Conservation (phyloP, 331 rosid genomes). For the Phaseolus coccineus region DNA sequence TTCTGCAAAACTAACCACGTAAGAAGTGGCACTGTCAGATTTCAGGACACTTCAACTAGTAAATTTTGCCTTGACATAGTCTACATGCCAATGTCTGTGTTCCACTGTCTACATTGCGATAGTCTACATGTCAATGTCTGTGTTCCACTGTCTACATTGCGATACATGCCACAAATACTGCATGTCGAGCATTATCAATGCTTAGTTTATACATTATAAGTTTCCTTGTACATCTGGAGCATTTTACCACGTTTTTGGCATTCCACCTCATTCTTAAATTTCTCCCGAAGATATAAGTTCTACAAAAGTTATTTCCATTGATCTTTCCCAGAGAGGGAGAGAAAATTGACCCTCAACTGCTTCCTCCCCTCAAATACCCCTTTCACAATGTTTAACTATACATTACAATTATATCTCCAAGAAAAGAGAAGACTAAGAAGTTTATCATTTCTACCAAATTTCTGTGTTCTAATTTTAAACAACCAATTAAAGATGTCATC, state of each 20-base stretch:
- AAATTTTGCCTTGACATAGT: not conserved
- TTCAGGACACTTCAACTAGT: not conserved
- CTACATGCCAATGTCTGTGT: not conserved
- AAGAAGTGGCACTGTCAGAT: not conserved
- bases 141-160: not conserved
- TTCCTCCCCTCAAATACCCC: not conserved
- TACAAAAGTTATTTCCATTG: not conserved
- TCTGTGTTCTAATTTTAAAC: conserved; percentile 5
- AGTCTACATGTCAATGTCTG: not conserved
- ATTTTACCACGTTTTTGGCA: not conserved
- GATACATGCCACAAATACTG: not conserved
- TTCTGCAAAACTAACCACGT: not conserved
- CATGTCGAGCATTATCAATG: not conserved
- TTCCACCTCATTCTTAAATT: not conserved
- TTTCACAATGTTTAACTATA: conserved; percentile 10
- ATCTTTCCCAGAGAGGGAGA: not conserved
- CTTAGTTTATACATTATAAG: not conserved
- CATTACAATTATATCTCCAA: conserved; percentile 9
- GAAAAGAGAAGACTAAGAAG: not conserved
- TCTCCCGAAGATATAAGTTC: not conserved
- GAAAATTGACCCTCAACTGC: not conserved
- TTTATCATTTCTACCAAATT: conserved; percentile 11
- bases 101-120: not conserved
- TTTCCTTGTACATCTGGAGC: not conserved
- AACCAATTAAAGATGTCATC: conserved; percentile 13